Conservation (phyloP, 768 basidiomycete species). For the Trametes cinnabarina region DNA sequence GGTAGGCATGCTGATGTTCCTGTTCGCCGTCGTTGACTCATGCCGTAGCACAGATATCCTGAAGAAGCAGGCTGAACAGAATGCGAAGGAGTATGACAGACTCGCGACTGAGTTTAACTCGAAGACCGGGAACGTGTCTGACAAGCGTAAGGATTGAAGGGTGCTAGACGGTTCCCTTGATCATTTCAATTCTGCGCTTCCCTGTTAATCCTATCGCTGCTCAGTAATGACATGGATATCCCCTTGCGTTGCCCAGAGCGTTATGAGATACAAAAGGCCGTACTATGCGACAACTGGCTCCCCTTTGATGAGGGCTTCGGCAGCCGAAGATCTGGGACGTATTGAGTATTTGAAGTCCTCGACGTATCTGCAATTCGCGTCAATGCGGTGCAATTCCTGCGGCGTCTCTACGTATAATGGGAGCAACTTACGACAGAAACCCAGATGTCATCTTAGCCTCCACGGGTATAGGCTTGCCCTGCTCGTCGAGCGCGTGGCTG, state of each 20-base stretch:
- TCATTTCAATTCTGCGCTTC: neutral
- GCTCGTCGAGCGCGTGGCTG: neutral
- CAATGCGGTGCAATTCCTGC: neutral
- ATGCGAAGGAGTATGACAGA: constrained; percentile 78
- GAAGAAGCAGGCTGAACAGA: constrained; percentile 79
- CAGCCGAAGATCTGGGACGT: neutral
- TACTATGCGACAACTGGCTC: neutral
- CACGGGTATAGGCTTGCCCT: constrained; percentile 8
- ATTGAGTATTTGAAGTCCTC: neutral
- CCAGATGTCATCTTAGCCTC: neutral
- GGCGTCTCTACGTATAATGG: neutral
- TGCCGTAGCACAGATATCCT: constrained; percentile 52
- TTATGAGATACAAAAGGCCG: neutral
- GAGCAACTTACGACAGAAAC: constrained; percentile 5
- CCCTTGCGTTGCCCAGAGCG: no score
- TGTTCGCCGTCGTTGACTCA: neutral
- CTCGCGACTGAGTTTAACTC: constrained; percentile 77
- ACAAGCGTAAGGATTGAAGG: constrained; percentile 65
- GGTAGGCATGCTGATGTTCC: constrained; percentile 15
- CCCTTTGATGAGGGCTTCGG: neutral
- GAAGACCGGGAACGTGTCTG: constrained; percentile 54
- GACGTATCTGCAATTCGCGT: neutral
- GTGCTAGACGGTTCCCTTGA: neutral
- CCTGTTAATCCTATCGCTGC: no score
- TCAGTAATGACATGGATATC: no score